phyloP scores from a whole-genome alignment of 495 filamentous ascomycete species.

The Chaetomium tenue region DNA sequence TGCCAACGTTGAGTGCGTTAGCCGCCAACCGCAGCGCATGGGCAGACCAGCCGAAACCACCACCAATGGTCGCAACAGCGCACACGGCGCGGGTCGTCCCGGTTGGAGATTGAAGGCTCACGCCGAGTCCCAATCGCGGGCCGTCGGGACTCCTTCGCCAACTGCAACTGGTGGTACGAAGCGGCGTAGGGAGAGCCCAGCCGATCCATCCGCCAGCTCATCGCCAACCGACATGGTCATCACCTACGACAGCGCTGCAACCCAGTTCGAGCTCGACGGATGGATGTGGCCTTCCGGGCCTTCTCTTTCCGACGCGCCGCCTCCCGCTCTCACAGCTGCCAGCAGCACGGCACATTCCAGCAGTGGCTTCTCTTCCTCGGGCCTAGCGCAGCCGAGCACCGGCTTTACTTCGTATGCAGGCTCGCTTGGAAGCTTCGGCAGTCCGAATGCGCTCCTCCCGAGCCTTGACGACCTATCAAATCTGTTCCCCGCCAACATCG shows the following conservation, averaged over 20 bases:
- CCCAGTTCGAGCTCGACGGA: not conserved
- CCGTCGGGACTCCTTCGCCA: not conserved
- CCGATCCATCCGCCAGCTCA: not conserved
- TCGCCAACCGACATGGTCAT: not conserved
- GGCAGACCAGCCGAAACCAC: not conserved
- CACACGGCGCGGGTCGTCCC: not conserved
- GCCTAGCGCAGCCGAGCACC: not conserved
- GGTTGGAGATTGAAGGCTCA: too few relatives aligned
- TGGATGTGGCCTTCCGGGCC: not conserved
- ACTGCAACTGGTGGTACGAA: not conserved
- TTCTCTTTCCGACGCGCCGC: not conserved
- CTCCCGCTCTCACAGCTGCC: not conserved
- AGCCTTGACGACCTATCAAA: not conserved
- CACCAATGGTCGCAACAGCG: not conserved
- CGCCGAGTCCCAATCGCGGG: too few relatives aligned
- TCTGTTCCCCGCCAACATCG: not conserved
- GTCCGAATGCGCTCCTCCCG: not conserved
- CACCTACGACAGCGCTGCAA: not conserved
- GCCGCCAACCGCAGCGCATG: constrained; percentile 4
- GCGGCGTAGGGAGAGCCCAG: not conserved
- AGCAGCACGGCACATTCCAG: not conserved
- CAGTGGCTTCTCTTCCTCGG: not conserved
- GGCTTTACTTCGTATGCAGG: not conserved
- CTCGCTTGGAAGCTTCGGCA: not conserved
- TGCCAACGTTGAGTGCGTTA: not conserved